Percentiles rank a stretch among this genome's conserved stretches.
phyloP scores from a whole-genome alignment of 805 yeast genomes.

The Sugiyamaella marilandica region DNA sequence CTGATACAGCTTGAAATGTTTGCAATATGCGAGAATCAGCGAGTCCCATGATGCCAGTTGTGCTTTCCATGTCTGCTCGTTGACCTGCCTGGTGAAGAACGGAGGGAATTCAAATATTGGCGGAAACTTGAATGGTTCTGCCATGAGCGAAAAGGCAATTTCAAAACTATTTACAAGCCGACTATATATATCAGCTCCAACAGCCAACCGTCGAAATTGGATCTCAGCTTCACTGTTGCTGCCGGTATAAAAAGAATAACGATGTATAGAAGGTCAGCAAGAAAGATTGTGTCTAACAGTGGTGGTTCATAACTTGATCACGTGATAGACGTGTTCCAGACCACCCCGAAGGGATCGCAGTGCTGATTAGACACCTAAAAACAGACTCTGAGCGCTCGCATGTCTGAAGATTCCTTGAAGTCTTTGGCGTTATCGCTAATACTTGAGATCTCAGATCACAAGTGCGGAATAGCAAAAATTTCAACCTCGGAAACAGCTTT shows the following conservation, averaged over 20 bases:
- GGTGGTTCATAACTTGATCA: too few relatives aligned
- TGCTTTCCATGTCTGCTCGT: conserved; percentile 66
- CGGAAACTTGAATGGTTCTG: conserved; percentile 38
- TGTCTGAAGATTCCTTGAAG: conserved; percentile 4
- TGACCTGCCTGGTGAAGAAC: conserved; percentile 83
- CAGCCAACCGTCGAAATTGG: neutral
- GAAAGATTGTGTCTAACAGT: too few relatives aligned
- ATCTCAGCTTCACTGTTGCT: neutral
- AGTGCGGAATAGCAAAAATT: conserved; percentile 15
- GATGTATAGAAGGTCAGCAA: too few relatives aligned
- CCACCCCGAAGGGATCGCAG: too few relatives aligned
- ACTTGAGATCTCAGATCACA: neutral
- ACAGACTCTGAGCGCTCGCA: neutral
- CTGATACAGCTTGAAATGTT: conserved; percentile 50
- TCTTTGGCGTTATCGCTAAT: neutral
- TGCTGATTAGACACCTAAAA: too few relatives aligned
- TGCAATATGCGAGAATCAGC: conserved; percentile 58
- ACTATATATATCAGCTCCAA: neutral
- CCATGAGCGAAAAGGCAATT: neutral
- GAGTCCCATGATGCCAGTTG: conserved; percentile 78
- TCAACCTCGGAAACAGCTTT: conserved; percentile 5
- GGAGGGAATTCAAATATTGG: conserved; percentile 79
- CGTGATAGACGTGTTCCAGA: too few relatives aligned
- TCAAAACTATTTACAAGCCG: neutral
- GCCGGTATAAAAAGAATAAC: too few relatives aligned